phyloP scores from a whole-genome alignment of 306 rosid species.

The Trifolium dubium region DNA sequence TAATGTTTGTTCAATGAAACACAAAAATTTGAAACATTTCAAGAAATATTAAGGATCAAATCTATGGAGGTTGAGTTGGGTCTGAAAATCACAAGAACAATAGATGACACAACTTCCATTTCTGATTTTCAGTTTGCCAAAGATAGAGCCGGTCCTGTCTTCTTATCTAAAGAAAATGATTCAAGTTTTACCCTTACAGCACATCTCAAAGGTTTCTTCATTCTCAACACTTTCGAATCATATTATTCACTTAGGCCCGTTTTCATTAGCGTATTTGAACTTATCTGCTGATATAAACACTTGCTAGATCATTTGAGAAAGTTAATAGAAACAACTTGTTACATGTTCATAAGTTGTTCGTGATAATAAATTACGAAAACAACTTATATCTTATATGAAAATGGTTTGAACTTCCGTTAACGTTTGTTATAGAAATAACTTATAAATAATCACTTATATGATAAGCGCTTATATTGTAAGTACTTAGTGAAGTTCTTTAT shows the following conservation, averaged over 20 bases:
- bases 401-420: no score
- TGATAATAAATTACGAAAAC: background rate
- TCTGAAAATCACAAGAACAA: slow-evolving; percentile 65
- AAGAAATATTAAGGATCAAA: slow-evolving; percentile 22
- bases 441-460: background rate
- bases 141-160: slow-evolving; percentile 58
- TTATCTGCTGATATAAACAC: background rate
- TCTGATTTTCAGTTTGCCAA: slow-evolving; percentile 61
- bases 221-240: background rate
- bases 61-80: slow-evolving; percentile 74
- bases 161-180: slow-evolving; percentile 61
- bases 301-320: no score
- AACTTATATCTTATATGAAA: no score
- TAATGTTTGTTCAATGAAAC: slow-evolving; percentile 2
- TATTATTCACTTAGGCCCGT: background rate
- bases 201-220: slow-evolving; percentile 64
- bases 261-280: background rate
- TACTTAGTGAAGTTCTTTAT: background rate
- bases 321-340: no score
- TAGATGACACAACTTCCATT: slow-evolving; percentile 51
- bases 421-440: background rate
- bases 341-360: background rate
- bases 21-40: slow-evolving; percentile 15
- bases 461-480: background rate
- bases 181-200: slow-evolving; percentile 61